phyloP scores from a whole-genome alignment of 202 grass and related monocot species.

The Eragrostis tef region DNA sequence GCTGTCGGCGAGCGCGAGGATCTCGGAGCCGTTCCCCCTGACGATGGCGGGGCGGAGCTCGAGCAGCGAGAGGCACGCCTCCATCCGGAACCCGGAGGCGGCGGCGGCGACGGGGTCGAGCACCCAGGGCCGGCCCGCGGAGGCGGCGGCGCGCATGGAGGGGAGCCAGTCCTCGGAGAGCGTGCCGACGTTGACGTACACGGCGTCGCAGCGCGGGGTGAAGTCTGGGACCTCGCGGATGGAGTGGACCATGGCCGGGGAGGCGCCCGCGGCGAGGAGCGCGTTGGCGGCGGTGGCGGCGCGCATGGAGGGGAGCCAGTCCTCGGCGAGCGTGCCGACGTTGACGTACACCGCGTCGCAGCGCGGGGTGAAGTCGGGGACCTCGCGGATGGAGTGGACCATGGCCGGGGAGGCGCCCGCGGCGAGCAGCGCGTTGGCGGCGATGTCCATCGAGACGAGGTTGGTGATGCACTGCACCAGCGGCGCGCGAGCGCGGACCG shows the following conservation, averaged over 20 bases:
- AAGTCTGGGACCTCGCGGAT: conserved; percentile 78
- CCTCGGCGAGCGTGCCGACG: conserved; percentile 76
- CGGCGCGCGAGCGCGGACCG: conserved; percentile 59
- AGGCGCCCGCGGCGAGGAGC: conserved; percentile 76
- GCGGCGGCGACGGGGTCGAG: conserved; percentile 76
- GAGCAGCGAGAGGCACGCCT: conserved; percentile 70
- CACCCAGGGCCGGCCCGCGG: conserved; percentile 68
- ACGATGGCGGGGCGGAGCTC: conserved; percentile 59
- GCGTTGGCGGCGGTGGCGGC: conserved; percentile 72
- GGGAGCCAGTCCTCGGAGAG: conserved; percentile 79
- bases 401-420: conserved; percentile 84
- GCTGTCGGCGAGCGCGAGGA: conserved; percentile 64
- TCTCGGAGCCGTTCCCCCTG: conserved; percentile 88
- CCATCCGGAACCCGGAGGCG: conserved; percentile 73
- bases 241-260: conserved; percentile 86
- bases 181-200: conserved; percentile 84
- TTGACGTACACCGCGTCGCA: conserved; percentile 73
- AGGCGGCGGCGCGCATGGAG: conserved; percentile 69
- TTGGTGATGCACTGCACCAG: conserved; percentile 96
- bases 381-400: conserved; percentile 78
- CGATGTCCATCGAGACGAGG: conserved; percentile 89
- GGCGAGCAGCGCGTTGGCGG: conserved; percentile 74
- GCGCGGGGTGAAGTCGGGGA: conserved; percentile 77
- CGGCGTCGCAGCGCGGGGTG: conserved; percentile 64
- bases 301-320: conserved; percentile 82